These are phyloP conservation scores for Pseudogymnoascus sp. DNA, from an alignment of 2,329 filamentous ascomycete species.

Conservation along the genomic window DNA sequence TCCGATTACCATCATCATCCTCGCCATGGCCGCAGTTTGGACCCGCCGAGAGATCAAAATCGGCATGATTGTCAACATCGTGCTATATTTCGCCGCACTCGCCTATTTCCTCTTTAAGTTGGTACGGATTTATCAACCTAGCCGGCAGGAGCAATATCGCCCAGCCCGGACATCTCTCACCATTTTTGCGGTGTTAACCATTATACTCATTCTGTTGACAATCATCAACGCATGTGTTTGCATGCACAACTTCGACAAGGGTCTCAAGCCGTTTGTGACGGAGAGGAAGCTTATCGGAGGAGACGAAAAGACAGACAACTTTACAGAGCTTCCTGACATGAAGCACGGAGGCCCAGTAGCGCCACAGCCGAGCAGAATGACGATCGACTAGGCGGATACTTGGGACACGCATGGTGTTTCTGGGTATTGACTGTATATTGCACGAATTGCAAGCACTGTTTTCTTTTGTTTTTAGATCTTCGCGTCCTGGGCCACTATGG, in stretches of 20 bases:
- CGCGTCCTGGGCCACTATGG: conserved; percentile 23
- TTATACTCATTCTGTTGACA: conserved; percentile 78
- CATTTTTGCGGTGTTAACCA: conserved; percentile 88
- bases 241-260: conserved; percentile 82
- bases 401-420: not conserved
- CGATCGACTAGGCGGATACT: conserved; percentile 35
- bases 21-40: conserved; percentile 77
- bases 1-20: conserved; percentile 81
- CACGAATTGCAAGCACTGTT: conserved; percentile 18
- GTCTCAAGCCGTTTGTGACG: conserved; percentile 78
- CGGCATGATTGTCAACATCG: conserved; percentile 71
- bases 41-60: conserved; percentile 72
- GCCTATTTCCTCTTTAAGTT: conserved; percentile 98
- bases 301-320: conserved; percentile 41
- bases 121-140: conserved; percentile 79
- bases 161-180: conserved; percentile 81
- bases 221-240: conserved; percentile 82
- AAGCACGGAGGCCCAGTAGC: conserved; percentile 19
- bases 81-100: conserved; percentile 80
- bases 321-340: conserved; percentile 37
- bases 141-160: conserved; percentile 53
- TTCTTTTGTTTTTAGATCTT: conserved; percentile 16
- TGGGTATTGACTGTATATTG: conserved; percentile 21
- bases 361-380: conserved; percentile 38
- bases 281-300: conserved; percentile 40